phyloP scores from a whole-genome alignment of 2,329 filamentous ascomycete species.

The Cordyceps javanica region DNA sequence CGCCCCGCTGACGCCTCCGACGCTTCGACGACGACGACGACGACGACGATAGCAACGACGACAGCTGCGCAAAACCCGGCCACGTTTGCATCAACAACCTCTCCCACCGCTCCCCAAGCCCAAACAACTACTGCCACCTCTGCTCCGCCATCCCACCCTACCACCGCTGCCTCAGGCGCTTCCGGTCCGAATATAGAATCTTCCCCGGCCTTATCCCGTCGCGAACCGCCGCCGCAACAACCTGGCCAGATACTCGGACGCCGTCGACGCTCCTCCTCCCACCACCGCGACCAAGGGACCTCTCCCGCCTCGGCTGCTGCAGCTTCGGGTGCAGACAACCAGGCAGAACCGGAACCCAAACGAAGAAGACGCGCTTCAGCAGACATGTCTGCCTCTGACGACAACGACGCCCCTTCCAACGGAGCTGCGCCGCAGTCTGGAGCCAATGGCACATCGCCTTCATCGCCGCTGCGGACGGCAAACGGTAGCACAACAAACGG shows the following conservation, averaged over 20 bases:
- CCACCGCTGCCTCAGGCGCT: constrained; percentile 13
- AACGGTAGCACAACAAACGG: constrained; percentile 37
- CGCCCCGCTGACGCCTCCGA: constrained; percentile 46
- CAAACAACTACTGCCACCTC: constrained; percentile 29
- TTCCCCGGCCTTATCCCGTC: constrained; percentile 24
- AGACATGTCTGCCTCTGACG: constrained; percentile 54
- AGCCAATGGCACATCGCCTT: constrained; percentile 37
- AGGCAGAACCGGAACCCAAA: constrained; percentile 27
- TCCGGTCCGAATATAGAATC: constrained; percentile 36
- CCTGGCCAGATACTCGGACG: constrained; percentile 44
- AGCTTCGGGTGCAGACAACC: constrained; percentile 13
- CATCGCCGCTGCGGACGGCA: constrained; percentile 18
- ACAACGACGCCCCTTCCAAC: constrained; percentile 52
- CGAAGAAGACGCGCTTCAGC: constrained; percentile 49
- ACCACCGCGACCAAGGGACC: constrained; percentile 27
- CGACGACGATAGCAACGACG: neutral
- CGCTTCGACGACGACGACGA: constrained; percentile 26
- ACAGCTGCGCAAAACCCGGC: constrained; percentile 42
- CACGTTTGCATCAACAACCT: constrained; percentile 33
- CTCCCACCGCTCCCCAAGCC: constrained; percentile 37
- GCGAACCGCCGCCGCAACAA: constrained; percentile 17
- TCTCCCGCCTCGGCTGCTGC: constrained; percentile 12
- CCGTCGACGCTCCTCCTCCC: constrained; percentile 43
- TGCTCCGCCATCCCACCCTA: constrained; percentile 16
- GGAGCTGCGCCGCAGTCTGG: constrained; percentile 37